Conservation (phyloP, 306 rosid genomes). For the Quercus bicolor region DNA sequence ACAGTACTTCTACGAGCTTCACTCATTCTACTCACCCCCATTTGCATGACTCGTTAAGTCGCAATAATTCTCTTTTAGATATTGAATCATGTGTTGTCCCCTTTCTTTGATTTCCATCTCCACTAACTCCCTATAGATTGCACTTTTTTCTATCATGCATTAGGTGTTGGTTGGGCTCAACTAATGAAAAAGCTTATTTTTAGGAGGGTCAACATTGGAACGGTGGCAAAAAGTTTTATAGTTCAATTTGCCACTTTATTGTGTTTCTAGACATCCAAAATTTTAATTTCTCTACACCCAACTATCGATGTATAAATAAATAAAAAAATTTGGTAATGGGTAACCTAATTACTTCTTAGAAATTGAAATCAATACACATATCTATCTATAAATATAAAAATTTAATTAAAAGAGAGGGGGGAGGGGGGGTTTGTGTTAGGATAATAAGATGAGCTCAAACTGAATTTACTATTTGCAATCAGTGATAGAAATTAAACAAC, state of each 20-base stretch:
- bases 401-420: background rate
- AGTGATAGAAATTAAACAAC: background rate
- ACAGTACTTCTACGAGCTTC: background rate
- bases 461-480: background rate
- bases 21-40: slow-evolving; percentile 15
- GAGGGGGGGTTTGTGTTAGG: too few species aligned
- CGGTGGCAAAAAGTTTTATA: too few species aligned
- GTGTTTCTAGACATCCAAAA: too few species aligned
- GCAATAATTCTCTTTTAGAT: slow-evolving; percentile 15
- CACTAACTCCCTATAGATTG: slow-evolving; percentile 5
- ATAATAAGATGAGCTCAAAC: too few species aligned
- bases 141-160: background rate
- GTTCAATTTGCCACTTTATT: too few species aligned
- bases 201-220: background rate
- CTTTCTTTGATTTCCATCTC: slow-evolving; percentile 11
- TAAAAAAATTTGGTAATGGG: too few species aligned
- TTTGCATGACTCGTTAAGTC: background rate
- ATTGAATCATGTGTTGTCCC: slow-evolving; percentile 13
- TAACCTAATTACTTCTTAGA: background rate
- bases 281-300: too few species aligned
- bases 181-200: background rate
- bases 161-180: background rate
- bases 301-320: too few species aligned
- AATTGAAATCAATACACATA: too few species aligned
- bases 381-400: too few species aligned